Percentiles rank a stretch among this genome's conserved stretches.
Conservation (phyloP, 1,284 basidiomycete species). For the Ceratobasidium sp. region DNA sequence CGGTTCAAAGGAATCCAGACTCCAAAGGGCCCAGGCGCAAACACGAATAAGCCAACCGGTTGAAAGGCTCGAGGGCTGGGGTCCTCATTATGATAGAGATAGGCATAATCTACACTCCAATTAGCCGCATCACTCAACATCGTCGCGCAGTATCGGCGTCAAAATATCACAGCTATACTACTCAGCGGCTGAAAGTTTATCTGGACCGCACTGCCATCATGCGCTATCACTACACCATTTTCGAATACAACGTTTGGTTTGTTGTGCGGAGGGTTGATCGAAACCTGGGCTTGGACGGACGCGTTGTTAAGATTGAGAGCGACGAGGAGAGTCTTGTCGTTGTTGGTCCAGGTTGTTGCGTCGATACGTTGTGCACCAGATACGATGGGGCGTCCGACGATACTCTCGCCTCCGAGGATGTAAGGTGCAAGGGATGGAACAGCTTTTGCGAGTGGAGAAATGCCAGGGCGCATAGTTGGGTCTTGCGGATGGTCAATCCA, state of each 20-base stretch:
- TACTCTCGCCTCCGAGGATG: constrained; percentile 52
- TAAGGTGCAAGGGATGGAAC: constrained; percentile 58
- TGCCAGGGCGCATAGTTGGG: constrained; percentile 66
- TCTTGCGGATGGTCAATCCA: constrained; percentile 73
- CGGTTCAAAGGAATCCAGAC: no score
- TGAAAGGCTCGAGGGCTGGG: constrained; percentile 57
- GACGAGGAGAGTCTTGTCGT: constrained; percentile 39
- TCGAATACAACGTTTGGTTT: constrained; percentile 10
- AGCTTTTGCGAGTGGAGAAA: constrained; percentile 64
- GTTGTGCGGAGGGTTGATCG: constrained; percentile 23
- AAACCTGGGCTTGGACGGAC: constrained; percentile 47
- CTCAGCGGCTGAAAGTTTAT: constrained; percentile 37
- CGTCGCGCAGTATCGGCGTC: background rate
- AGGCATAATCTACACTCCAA: background rate
- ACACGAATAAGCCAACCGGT: constrained; percentile 55
- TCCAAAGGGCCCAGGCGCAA: no score
- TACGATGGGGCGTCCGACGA: background rate
- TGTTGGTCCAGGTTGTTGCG: constrained; percentile 30
- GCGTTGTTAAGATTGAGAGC: constrained; percentile 46
- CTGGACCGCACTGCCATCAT: background rate
- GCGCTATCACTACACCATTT: constrained; percentile 14
- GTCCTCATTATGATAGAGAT: constrained; percentile 30
- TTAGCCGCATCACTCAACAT: no score
- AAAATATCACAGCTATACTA: constrained; percentile 37
- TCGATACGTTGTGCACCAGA: constrained; percentile 24